Evolutionary conservation across 2,329 filamentous ascomycete species (phyloP).

Genomic region (Aspergillus quadrilineatus): DNA sequence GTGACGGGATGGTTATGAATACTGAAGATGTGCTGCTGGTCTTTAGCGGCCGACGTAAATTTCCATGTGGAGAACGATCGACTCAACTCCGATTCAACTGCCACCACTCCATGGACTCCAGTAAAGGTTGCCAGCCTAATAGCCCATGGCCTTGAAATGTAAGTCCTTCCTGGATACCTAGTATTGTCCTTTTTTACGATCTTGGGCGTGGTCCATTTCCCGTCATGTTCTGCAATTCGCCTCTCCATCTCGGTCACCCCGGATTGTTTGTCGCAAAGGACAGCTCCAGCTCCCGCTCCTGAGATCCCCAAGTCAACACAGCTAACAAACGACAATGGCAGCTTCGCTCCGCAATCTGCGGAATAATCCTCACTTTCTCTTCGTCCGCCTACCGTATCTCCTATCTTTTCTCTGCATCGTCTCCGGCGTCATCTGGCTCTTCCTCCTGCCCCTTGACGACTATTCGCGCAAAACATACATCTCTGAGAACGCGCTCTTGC

Average conservation of each 20-base stretch:
- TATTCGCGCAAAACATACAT: constrained; percentile 94
- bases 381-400: constrained; percentile 75
- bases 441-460: constrained; percentile 82
- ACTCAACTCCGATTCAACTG: neutral
- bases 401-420: constrained; percentile 81
- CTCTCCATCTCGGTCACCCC: constrained; percentile 10
- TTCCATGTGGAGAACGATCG: constrained; percentile 16
- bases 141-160: constrained; percentile 44
- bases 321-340: constrained; percentile 28
- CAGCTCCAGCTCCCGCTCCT: constrained; percentile 11
- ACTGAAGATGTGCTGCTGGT: constrained; percentile 32
- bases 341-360: constrained; percentile 57
- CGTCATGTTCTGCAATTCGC: constrained; percentile 1
- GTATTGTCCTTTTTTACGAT: neutral
- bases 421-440: constrained; percentile 83
- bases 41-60: constrained; percentile 34
- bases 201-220: neutral
- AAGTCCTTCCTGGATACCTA: constrained; percentile 20
- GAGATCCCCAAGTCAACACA: neutral
- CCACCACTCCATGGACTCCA: constrained; percentile 21
- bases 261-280: constrained; percentile 18
- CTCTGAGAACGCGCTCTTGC: constrained; percentile 92
- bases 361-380: constrained; percentile 74
- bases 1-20: constrained; percentile 11
- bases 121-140: constrained; percentile 25